Base-by-base conservation (phyloP, 305 asterid species). In the Fraxinus sp. region DNA sequence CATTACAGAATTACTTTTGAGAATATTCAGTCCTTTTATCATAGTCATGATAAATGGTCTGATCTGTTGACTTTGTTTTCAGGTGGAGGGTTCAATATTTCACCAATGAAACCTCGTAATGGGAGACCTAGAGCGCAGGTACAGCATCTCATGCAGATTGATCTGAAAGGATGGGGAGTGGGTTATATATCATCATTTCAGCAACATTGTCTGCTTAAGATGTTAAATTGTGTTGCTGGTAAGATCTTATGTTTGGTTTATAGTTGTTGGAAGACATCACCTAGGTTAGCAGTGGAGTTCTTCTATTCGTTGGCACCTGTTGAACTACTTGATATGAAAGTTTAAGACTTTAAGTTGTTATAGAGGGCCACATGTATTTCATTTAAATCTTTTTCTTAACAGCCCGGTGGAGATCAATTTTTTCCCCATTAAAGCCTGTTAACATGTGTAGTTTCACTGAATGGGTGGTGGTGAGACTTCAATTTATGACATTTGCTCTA, bases 61-160 rank as follows among this genome's bases (percentile, higher is more conserved):
- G 49, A 84, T 57, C 46, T 37, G 81, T 77, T 81, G 33, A 78
- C 79, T 74, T 80, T 32, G 13, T 32, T 88, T 85, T 73, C 89
- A 95, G 99, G 98, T 88, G 99, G 99, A 82, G 99, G 98, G 80
- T 97, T 87, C 86, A 97, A 95, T 88, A 97, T 95, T 88, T 93
- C 99, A 78, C 93, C 98, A 81, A 83, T 97, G 88, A 95, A 90
- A 90, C 91, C 99, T 80, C 92, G 82, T 82, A 83, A 97, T 80
- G 99, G 99, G 77, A 93, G 88, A 88, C 97, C 99, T 57, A 90
- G 98, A 87, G 88, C 99, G 76, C 99, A 92, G 91, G 98, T 97
- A 76, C 98, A 95, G 90, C 98, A 97, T 92, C 99, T 97, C 83
- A 93, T 95, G 97, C 99, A 97, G 87, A 93, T 95, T 86, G 98